phyloP scores from a whole-genome alignment of 306 rosid species.

The Sophora flavescens region DNA sequence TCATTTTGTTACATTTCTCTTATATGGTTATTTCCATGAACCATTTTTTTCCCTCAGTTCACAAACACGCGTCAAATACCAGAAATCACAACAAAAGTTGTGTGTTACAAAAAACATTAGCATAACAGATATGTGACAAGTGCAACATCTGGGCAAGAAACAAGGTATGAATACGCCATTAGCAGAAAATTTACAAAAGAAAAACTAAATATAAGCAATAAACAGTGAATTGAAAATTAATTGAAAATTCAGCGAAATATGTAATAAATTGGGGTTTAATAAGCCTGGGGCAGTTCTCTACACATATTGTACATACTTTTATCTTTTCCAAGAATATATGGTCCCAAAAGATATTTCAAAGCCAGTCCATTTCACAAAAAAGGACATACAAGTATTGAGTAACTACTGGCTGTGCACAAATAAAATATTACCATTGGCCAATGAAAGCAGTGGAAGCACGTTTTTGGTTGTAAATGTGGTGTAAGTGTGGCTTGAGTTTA shows the following conservation, averaged over 20 bases:
- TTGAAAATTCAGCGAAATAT: conserved; percentile 37
- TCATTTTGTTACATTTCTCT: conserved; percentile 15
- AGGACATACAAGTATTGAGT: background rate
- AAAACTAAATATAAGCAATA: conserved; percentile 25
- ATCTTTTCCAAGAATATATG: conserved; percentile 29
- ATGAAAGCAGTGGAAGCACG: background rate
- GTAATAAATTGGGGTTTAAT: conserved; percentile 14
- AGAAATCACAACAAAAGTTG: conserved; percentile 20
- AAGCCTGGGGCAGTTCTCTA: conserved; percentile 25
- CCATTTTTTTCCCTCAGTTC: background rate
- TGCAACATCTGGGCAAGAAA: conserved; percentile 70
- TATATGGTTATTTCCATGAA: conserved; percentile 1
- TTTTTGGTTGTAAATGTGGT: conserved; percentile 30
- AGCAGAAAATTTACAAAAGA: conserved; percentile 26
- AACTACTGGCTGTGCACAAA: background rate
- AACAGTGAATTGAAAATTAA: conserved; percentile 29
- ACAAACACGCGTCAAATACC: conserved; percentile 26
- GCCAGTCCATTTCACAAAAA: background rate
- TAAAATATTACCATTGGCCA: conserved; percentile 10
- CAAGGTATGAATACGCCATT: conserved; percentile 26
- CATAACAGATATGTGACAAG: conserved; percentile 61
- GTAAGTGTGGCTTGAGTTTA: conserved; percentile 23
- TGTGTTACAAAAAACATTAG: conserved; percentile 22
- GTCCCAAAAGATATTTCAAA: conserved; percentile 18
- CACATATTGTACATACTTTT: conserved; percentile 5